phyloP scores from a whole-genome alignment of 176 grass and related monocot genomes.

The Cocos nucifera region DNA sequence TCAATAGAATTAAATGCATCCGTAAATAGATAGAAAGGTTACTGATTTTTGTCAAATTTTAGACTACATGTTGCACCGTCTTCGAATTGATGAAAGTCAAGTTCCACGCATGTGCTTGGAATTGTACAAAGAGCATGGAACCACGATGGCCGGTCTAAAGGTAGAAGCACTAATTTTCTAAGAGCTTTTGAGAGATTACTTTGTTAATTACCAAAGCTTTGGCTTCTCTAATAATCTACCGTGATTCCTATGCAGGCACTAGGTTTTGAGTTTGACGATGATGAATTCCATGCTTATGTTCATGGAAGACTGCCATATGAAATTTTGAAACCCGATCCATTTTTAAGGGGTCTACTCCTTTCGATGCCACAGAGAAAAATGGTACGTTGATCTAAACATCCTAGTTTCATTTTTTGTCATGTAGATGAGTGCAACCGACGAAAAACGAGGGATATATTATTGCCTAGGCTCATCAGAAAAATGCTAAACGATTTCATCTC shows the following conservation, averaged over 20 bases:
- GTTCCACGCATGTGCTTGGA: constrained; percentile 59
- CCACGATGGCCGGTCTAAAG: constrained; percentile 76
- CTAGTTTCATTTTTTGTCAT: no score
- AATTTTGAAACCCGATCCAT: constrained; percentile 42
- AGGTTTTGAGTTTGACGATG: constrained; percentile 44
- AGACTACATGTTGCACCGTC: constrained; percentile 67
- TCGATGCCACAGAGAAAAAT: constrained; percentile 67
- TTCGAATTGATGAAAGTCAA: constrained; percentile 51
- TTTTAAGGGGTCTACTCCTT: constrained; percentile 51
- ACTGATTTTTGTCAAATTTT: background rate
- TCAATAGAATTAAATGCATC: no score
- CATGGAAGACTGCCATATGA: constrained; percentile 70
- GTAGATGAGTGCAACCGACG: no score
- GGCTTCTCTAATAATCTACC: no score
- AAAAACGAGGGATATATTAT: no score
- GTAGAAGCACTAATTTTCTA: constrained; percentile 5
- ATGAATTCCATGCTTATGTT: constrained; percentile 64
- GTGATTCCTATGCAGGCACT: constrained; percentile 26
- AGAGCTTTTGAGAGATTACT: no score
- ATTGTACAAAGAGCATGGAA: constrained; percentile 71
- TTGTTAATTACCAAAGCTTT: no score
- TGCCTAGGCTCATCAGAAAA: no score
- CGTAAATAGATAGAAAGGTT: no score
- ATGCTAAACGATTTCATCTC: no score
- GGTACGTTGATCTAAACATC: constrained; percentile 17